Percentiles rank a stretch among this genome's conserved stretches.
These are phyloP conservation scores for Sphaceloma murrayae DNA, from an alignment of 2,329 filamentous ascomycete genomes.

Conservation along the genomic window DNA sequence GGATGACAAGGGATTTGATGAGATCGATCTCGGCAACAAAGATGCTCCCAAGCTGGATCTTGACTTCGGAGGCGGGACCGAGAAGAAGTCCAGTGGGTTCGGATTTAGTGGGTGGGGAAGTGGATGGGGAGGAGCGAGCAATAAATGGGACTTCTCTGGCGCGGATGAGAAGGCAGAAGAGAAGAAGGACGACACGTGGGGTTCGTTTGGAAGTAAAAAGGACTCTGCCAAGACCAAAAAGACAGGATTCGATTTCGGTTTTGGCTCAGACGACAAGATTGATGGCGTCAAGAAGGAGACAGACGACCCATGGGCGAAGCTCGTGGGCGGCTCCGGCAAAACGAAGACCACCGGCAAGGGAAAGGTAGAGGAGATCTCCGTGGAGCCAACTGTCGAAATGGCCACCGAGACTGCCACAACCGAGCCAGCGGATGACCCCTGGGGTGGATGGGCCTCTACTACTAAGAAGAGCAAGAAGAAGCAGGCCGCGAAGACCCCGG, in stretches of 20 bases:
- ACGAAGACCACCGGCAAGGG: conserved; percentile 31
- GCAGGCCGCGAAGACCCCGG: conserved; percentile 17
- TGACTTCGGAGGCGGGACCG: conserved; percentile 30
- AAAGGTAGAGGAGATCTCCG: conserved; percentile 7
- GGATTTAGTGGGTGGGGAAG: conserved; percentile 28
- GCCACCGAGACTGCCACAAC: neutral
- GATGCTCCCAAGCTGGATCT: conserved; percentile 40
- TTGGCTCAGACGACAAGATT: conserved; percentile 12
- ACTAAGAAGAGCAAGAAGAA: conserved; percentile 29
- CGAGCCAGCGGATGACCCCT: conserved; percentile 19
- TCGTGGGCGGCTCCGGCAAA: conserved; percentile 28
- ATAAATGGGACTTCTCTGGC: conserved; percentile 30
- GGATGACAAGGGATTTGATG: conserved; percentile 36
- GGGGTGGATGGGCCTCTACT: conserved; percentile 21
- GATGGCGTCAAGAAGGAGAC: conserved; percentile 19
- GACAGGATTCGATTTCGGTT: conserved; percentile 19
- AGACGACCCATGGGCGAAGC: conserved; percentile 29
- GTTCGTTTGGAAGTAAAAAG: conserved; percentile 25
- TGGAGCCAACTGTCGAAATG: neutral
- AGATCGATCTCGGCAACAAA: conserved; percentile 36
- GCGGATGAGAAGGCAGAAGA: conserved; percentile 24
- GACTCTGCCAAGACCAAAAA: conserved; percentile 31
- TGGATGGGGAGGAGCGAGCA: conserved; percentile 25
- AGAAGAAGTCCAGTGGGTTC: conserved; percentile 27
- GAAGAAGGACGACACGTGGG: conserved; percentile 24